phyloP scores from a whole-genome alignment of 345 rosid genomes.

The Salix purpurea region DNA sequence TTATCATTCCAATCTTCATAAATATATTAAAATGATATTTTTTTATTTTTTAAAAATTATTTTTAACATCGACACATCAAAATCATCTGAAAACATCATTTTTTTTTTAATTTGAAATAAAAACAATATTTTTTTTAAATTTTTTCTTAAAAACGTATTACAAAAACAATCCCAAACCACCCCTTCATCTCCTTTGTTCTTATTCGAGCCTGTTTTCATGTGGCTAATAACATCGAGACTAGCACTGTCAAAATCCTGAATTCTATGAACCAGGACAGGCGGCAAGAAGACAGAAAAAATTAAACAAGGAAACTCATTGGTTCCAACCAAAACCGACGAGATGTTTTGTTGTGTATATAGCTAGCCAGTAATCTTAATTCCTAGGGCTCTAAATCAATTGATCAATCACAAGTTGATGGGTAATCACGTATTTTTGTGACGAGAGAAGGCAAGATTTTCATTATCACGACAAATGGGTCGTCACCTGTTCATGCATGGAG shows the following conservation, averaged over 20 bases:
- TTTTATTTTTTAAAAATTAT: too few species aligned
- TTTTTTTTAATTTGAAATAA: too few species aligned
- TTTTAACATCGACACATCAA: too few species aligned
- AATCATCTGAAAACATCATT: too few species aligned
- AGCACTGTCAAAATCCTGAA: background rate
- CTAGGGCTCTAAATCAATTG: background rate
- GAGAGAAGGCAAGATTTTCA: slow-evolving; percentile 8
- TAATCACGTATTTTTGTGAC: background rate
- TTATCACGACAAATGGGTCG: slow-evolving; percentile 11
- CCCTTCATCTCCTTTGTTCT: background rate
- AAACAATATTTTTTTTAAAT: too few species aligned
- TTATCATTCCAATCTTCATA: background rate
- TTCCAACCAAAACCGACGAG: background rate
- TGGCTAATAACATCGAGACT: background rate
- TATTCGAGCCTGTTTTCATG: background rate
- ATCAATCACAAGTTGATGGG: background rate
- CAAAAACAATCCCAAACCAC: too few species aligned
- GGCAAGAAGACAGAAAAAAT: slow-evolving; percentile 3
- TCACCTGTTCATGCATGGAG: background rate
- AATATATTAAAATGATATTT: too few species aligned
- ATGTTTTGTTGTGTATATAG: too few species aligned
- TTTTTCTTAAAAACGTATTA: too few species aligned
- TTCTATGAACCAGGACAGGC: slow-evolving; percentile 10
- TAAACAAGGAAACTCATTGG: background rate
- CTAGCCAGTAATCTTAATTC: background rate